phyloP scores from a whole-genome alignment of 2,329 filamentous ascomycete species.

The Trichoderma citrinoviride region DNA sequence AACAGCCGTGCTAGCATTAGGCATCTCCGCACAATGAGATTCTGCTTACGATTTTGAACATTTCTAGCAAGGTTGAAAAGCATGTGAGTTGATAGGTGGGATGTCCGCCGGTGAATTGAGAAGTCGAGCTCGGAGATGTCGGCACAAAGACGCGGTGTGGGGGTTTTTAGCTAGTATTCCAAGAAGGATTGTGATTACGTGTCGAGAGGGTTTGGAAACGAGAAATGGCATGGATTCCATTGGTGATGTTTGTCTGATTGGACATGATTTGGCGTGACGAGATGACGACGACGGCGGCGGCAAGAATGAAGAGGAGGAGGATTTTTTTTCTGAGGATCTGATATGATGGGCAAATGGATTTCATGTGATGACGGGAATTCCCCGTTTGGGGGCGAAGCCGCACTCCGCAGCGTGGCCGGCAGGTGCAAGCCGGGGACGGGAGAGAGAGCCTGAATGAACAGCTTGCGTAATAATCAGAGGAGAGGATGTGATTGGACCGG shows the following conservation, averaged over 20 bases:
- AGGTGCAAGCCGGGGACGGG: background rate
- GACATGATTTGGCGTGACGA: background rate
- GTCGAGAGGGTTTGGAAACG: background rate
- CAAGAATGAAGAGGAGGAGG: too few species aligned
- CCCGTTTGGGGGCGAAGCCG: background rate
- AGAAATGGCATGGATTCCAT: background rate
- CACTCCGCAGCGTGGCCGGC: background rate
- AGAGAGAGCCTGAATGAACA: background rate
- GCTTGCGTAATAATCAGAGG: background rate
- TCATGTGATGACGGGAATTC: constrained; percentile 15
- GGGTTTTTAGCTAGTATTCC: too few species aligned
- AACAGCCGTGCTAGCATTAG: background rate
- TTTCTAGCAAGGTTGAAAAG: background rate
- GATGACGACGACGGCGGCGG: background rate
- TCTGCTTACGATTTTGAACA: background rate
- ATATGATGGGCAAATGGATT: background rate
- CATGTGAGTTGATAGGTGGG: background rate
- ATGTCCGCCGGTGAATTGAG: background rate
- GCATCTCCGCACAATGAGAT: background rate
- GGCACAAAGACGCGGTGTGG: background rate
- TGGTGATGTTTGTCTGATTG: background rate
- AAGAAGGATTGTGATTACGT: background rate
- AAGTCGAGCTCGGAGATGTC: background rate
- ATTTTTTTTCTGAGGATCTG: too few species aligned
- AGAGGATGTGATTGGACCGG: too few species aligned